A percentile compares a stretch with the other conserved stretches of the same genome.
Conservation (phyloP, 2,329 filamentous ascomycete species). For the Sodiomyces alkalinus region DNA sequence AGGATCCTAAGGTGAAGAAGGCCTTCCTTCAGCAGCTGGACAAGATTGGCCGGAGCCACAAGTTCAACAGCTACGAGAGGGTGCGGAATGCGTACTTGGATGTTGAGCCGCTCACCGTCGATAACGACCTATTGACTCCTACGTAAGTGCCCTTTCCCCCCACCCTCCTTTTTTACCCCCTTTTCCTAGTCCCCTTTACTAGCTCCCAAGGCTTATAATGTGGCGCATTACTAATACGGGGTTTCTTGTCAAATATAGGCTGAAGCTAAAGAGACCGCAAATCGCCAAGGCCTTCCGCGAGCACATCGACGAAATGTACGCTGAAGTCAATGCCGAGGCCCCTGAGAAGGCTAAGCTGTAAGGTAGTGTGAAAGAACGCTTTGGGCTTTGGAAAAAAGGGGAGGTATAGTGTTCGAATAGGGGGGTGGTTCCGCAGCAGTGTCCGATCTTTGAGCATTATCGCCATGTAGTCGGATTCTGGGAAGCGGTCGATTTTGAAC, state of each 20-base stretch:
- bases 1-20: conserved; percentile 54
- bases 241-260: too few species aligned
- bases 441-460: too few species aligned
- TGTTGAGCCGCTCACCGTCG: conserved; percentile 81
- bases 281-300: conserved; percentile 33
- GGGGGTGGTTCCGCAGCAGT: too few species aligned
- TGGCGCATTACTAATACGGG: too few species aligned
- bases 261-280: conserved; percentile 46
- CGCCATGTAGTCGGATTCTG: too few species aligned
- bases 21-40: conserved; percentile 70
- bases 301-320: conserved; percentile 42
- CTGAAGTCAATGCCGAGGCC: conserved; percentile 29
- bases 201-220: conserved; percentile 4
- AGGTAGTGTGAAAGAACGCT: too few species aligned
- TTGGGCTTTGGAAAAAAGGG: too few species aligned
- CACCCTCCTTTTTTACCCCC: background rate
- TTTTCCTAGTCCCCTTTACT: background rate
- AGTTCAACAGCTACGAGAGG: conserved; percentile 84
- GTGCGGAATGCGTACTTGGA: conserved; percentile 61
- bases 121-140: conserved; percentile 79
- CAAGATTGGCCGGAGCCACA: conserved; percentile 62
- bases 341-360: conserved; percentile 30
- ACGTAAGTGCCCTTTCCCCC: conserved; percentile 46
- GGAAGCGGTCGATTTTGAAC: too few species aligned
- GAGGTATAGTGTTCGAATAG: too few species aligned